phyloP scores from a whole-genome alignment of 2,329 filamentous ascomycete species.

The Apiospora koreana region DNA sequence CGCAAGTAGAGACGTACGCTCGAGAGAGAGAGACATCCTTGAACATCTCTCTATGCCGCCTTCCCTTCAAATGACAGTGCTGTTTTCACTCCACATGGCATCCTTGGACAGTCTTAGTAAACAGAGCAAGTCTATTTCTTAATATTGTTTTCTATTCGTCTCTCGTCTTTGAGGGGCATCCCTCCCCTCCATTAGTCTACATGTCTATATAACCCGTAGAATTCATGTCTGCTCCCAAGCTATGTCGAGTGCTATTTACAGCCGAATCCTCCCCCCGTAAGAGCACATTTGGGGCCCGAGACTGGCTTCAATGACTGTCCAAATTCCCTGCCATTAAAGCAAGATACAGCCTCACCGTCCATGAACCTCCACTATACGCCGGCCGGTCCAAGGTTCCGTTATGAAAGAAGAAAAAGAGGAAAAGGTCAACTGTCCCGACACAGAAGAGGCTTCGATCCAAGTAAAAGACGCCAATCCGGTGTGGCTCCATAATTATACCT shows the following conservation, averaged over 20 bases:
- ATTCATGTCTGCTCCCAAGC: background rate
- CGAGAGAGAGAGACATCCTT: background rate
- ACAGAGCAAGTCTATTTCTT: background rate
- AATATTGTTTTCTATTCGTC: background rate
- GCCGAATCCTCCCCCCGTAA: background rate
- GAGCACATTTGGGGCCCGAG: background rate
- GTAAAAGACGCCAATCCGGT: background rate
- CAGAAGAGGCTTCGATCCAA: background rate
- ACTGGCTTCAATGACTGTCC: background rate
- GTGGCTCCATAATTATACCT: background rate
- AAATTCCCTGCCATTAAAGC: background rate
- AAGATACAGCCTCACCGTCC: background rate
- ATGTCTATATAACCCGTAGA: conserved; percentile 7
- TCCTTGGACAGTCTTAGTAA: background rate
- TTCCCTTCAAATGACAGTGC: background rate
- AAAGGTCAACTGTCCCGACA: background rate
- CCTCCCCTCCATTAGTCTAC: conserved; percentile 2
- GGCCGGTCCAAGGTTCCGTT: background rate
- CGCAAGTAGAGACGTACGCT: background rate
- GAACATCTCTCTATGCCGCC: background rate
- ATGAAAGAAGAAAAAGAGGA: background rate
- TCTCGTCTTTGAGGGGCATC: background rate
- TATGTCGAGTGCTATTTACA: background rate
- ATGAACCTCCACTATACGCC: background rate
- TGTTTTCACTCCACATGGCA: too few species aligned